Percentiles rank a stretch among this genome's conserved stretches.
phyloP scores from a whole-genome alignment of 2,329 filamentous ascomycete species.

The Trichoderma sp. region DNA sequence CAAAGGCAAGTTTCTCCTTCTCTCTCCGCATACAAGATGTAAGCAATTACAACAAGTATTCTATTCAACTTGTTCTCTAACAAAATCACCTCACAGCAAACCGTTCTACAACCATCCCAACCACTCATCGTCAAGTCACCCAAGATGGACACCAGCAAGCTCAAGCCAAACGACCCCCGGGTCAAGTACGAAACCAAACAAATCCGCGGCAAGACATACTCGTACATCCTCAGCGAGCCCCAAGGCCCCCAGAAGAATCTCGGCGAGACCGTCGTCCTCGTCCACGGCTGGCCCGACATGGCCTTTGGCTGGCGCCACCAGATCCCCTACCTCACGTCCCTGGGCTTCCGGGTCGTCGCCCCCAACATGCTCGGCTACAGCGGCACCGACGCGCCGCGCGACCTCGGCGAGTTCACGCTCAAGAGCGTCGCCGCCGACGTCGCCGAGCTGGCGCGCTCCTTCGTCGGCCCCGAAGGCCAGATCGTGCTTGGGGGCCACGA shows the following conservation, averaged over 20 bases:
- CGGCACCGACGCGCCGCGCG: conserved; percentile 68
- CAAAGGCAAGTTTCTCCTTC: no score
- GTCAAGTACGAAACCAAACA: conserved; percentile 64
- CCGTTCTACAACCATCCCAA: not conserved
- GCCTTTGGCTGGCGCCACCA: conserved; percentile 88
- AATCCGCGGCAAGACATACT: conserved; percentile 72
- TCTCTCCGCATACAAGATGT: no score
- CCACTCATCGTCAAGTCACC: no score
- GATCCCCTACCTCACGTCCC: conserved; percentile 71
- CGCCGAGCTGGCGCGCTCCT: conserved; percentile 66
- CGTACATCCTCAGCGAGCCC: conserved; percentile 61
- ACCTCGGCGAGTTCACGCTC: conserved; percentile 64
- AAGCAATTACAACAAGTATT: no score
- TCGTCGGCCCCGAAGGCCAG: conserved; percentile 48
- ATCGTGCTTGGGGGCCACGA: conserved; percentile 91
- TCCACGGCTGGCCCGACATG: conserved; percentile 84
- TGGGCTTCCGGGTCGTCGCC: conserved; percentile 77
- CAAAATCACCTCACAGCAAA: not conserved
- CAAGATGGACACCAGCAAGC: conserved; percentile 61
- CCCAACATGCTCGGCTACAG: conserved; percentile 89
- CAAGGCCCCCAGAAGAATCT: conserved; percentile 40
- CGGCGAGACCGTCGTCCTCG: conserved; percentile 53
- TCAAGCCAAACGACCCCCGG: conserved; percentile 66
- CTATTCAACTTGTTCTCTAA: not conserved
- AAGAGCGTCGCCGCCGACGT: conserved; percentile 77